Evolutionary conservation across 2,329 filamentous ascomycete species (phyloP), one percentile per base, ranked within the genome.

Genomic region (Zymoseptoria crescenta): DNA sequence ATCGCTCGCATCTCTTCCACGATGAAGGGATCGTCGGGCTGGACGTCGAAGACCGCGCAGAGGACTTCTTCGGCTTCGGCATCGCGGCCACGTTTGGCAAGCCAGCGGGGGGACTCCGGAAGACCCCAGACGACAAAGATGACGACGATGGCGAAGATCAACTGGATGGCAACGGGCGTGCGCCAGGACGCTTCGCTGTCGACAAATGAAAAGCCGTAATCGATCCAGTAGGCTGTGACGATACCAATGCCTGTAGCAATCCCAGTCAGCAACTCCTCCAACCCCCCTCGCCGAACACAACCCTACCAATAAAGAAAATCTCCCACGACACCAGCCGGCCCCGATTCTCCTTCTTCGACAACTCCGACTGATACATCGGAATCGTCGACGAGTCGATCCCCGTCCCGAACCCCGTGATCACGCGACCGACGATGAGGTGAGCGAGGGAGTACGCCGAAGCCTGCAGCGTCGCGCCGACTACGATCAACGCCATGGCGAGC

Each of bases 361-460:
- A 62, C 76, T 62, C 56, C 73, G 79, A 65, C 74, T 79, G 68
- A 79, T 77, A 27, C 73, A 76, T 62, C 75, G 77, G 76, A 73
- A 63, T 54, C 3, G 65, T 68, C 16, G 60, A 56, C 4, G 64
- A 65, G 49, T 65, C 65, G 19, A 63, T 60, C 3, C 67, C 69
- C n/a, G 80, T 81, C 1, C 80, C 79, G 10, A 81, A 74, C 4
- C 79, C 78, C 1, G 74, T 72, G 8, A 77, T 67, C 35, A 81
- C 74, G 13, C 79, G 56, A 10, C 79, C 79, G 21, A 79, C 75
- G 56, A 81, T 78, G 74, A 82, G 79, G 28, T 69, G 67, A 2
- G 76, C 64, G 70, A 71, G 56, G 16, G 56, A 55, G 71, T 75
- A 63, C 69, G 75, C 56, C 1, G 66, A 62, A 8, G 60, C 62